Conservation (phyloP, 345 rosid species). For the Sonneratia alba region DNA sequence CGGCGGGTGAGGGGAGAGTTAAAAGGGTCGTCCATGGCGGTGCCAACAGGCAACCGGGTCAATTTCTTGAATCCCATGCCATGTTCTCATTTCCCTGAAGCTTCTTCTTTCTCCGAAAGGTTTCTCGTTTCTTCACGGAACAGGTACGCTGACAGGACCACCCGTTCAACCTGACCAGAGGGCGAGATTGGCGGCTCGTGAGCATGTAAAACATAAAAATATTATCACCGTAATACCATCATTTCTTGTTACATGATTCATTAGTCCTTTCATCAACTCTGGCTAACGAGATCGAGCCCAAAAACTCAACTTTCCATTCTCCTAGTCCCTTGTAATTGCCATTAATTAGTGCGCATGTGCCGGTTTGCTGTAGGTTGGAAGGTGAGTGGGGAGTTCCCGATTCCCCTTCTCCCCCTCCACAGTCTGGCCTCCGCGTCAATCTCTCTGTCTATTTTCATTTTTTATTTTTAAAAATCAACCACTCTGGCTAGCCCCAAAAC, state of each 20-base stretch:
- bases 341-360: background rate
- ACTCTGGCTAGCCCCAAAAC: background rate
- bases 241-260: too few species aligned
- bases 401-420: background rate
- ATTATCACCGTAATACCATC: too few species aligned
- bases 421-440: background rate
- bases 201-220: too few species aligned
- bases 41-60: background rate
- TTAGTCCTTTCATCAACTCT: too few species aligned
- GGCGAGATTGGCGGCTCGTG: too few species aligned
- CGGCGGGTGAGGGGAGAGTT: too few species aligned
- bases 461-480: background rate
- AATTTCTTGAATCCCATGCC: background rate
- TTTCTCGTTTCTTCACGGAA: background rate
- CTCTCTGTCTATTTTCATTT: too few species aligned
- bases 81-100: too few species aligned
- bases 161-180: background rate
- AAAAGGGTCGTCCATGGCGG: background rate
- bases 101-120: background rate
- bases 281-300: too few species aligned
- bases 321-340: too few species aligned
- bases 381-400: background rate
- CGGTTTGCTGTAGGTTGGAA: background rate
- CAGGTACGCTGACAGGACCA: background rate
- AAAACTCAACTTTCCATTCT: too few species aligned